Evolutionary conservation across 208 protist genomes (phyloP).

Genomic region (Trypanosoma lewisi): DNA sequence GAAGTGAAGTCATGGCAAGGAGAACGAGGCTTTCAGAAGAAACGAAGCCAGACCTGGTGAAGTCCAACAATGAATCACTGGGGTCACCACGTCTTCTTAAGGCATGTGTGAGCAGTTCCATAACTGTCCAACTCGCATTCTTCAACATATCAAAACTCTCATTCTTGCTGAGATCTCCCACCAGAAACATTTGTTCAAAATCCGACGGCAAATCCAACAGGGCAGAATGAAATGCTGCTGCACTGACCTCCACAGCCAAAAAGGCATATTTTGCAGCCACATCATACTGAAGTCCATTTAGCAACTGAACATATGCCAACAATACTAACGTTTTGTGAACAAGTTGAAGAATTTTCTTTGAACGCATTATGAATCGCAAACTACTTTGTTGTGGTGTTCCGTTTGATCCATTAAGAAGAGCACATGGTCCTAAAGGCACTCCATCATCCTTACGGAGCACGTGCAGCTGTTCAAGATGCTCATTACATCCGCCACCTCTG

Average conservation of each 20-base stretch:
- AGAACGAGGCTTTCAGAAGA: slow-evolving; percentile 20
- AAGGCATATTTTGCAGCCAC: slow-evolving; percentile 62
- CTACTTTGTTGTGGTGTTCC: background rate
- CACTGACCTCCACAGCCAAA: slow-evolving; percentile 40
- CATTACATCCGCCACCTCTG: slow-evolving; percentile 33
- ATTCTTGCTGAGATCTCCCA: background rate
- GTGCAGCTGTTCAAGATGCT: slow-evolving; percentile 38
- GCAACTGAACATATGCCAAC: slow-evolving; percentile 63
- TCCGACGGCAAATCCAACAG: slow-evolving; percentile 1
- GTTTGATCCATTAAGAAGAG: background rate
- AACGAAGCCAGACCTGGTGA: slow-evolving; percentile 22
- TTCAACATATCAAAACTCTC: background rate
- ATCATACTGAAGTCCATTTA: slow-evolving; percentile 44
- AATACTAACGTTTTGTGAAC: slow-evolving; percentile 31
- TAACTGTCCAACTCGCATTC: slow-evolving; percentile 4
- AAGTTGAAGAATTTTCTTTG: background rate
- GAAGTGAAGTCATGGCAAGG: slow-evolving; percentile 9
- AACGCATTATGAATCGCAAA: slow-evolving; percentile 7
- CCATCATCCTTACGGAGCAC: slow-evolving; percentile 17
- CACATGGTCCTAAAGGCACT: slow-evolving; percentile 15
- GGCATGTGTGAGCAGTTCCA: slow-evolving; percentile 1
- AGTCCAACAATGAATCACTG: slow-evolving; percentile 5
- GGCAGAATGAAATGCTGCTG: slow-evolving; percentile 14
- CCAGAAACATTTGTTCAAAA: background rate
- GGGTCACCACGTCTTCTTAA: slow-evolving; percentile 1